phyloP scores from a whole-genome alignment of 2,329 filamentous ascomycete species.

The Cercospora sojina region DNA sequence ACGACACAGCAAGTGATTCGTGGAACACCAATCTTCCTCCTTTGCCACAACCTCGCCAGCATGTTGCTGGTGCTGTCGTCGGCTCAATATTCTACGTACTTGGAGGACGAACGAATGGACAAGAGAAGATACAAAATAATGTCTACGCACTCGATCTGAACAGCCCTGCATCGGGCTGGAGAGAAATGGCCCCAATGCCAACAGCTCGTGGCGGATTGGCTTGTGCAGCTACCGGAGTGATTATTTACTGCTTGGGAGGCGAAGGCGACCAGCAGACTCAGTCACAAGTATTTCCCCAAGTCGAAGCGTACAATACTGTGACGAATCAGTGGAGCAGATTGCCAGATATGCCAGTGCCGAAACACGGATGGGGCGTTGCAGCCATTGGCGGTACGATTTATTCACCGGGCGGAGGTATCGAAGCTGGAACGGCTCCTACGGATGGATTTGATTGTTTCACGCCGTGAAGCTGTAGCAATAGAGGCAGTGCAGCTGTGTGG shows the following conservation, averaged over 20 bases:
- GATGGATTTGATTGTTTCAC: slow-evolving; percentile 12
- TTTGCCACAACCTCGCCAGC: slow-evolving; percentile 13
- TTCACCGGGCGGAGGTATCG: slow-evolving; percentile 13
- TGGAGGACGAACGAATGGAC: slow-evolving; percentile 9
- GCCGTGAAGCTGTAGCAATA: neutral
- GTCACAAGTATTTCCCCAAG: slow-evolving; percentile 6
- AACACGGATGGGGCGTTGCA: slow-evolving; percentile 14
- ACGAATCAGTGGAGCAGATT: slow-evolving; percentile 7
- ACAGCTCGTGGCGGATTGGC: slow-evolving; percentile 14
- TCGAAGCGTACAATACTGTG: slow-evolving; percentile 10
- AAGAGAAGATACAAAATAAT: slow-evolving; percentile 9
- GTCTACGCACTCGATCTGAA: slow-evolving; percentile 14
- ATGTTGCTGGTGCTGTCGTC: slow-evolving; percentile 13
- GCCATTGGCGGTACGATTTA: slow-evolving; percentile 9
- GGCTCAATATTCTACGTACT: slow-evolving; percentile 12
- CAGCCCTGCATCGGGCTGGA: neutral
- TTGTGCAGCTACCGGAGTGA: slow-evolving; percentile 6
- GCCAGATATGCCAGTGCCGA: slow-evolving; percentile 7
- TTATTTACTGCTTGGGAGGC: slow-evolving; percentile 16
- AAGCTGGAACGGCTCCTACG: slow-evolving; percentile 8
- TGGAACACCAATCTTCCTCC: slow-evolving; percentile 10
- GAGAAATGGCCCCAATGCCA: slow-evolving; percentile 9
- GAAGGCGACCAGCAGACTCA: slow-evolving; percentile 10
- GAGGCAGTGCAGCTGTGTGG: neutral
- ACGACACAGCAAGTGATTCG: slow-evolving; percentile 6